These are phyloP conservation scores for Thalassiosira mediterranea DNA, from an alignment of 352 stramenopile species.

Conservation along the genomic window DNA sequence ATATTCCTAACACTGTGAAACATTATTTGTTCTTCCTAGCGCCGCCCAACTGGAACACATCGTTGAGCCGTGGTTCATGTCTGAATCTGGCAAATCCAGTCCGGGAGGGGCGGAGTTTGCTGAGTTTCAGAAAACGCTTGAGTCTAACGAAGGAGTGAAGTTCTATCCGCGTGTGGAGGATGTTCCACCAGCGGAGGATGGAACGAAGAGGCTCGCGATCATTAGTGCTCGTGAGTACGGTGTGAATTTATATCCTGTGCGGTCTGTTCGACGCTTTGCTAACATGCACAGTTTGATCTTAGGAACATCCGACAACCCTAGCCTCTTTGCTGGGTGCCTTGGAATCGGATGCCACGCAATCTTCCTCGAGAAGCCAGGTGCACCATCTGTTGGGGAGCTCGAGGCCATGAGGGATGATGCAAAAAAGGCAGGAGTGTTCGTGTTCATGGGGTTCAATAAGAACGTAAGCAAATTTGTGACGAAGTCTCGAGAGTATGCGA, in stretches of 20 bases:
- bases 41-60: no score
- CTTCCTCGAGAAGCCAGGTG: conserved; percentile 83
- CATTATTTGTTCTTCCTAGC: no score
- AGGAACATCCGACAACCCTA: conserved; percentile 74
- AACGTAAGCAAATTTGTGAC: conserved; percentile 83
- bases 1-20: no score
- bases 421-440: conserved; percentile 51
- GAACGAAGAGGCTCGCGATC: conserved; percentile 73
- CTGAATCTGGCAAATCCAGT: conserved; percentile 53
- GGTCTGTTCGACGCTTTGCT: no score
- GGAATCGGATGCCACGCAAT: conserved; percentile 53
- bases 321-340: conserved; percentile 70
- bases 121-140: conserved; percentile 67
- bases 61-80: conserved; percentile 84
- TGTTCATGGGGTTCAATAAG: conserved; percentile 86
- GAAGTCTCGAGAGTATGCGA: conserved; percentile 66
- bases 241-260: no score
- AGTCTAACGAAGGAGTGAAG: conserved; percentile 70
- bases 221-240: conserved; percentile 77
- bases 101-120: conserved; percentile 76
- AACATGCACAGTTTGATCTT: conserved; percentile 61
- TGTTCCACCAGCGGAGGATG: conserved; percentile 55
- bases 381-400: conserved; percentile 75
- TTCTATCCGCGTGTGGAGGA: conserved; percentile 74
- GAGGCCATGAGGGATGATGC: conserved; percentile 72